Evolutionary conservation across 2,329 filamentous ascomycete genomes (phyloP).

Genomic region (Calonectria fujianensis): DNA sequence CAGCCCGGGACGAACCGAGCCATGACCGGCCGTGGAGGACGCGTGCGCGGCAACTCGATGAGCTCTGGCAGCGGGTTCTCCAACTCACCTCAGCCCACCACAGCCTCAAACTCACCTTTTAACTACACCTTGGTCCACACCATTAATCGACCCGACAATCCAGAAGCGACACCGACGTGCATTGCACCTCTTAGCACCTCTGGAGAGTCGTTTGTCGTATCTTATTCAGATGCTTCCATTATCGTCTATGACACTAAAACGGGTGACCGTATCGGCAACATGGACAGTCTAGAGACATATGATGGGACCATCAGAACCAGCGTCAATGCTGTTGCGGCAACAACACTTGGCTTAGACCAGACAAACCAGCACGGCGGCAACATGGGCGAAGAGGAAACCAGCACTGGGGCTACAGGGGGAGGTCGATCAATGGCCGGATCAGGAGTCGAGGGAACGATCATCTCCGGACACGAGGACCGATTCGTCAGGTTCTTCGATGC

Average conservation of each 20-base stretch:
- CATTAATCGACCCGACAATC: conserved; percentile 81
- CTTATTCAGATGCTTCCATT: conserved; percentile 92
- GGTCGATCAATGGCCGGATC: conserved; percentile 79
- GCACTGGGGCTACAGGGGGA: conserved; percentile 86
- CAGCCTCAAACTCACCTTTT: conserved; percentile 90
- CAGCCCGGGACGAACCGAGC: conserved; percentile 80
- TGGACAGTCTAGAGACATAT: conserved; percentile 96
- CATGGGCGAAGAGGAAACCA: conserved; percentile 83
- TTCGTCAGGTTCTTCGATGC: conserved; percentile 99
- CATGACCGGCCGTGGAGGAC: conserved; percentile 76
- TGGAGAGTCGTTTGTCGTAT: conserved; percentile 93
- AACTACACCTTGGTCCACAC: conserved; percentile 91
- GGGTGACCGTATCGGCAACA: conserved; percentile 92
- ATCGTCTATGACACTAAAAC: conserved; percentile 94
- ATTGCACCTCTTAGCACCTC: conserved; percentile 90
- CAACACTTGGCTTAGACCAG: conserved; percentile 88
- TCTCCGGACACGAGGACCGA: conserved; percentile 96
- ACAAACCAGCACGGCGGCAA: conserved; percentile 71
- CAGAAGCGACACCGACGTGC: conserved; percentile 86
- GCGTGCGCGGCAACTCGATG: conserved; percentile 92
- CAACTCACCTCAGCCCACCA: conserved; percentile 90
- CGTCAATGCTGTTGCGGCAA: conserved; percentile 94
- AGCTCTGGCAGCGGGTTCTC: conserved; percentile 95
- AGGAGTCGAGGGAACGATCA: conserved; percentile 93
- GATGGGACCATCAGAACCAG: conserved; percentile 86